Evolutionary conservation across 2,329 filamentous ascomycete genomes (phyloP).

Genomic region (Incumbomyces delicatus): DNA sequence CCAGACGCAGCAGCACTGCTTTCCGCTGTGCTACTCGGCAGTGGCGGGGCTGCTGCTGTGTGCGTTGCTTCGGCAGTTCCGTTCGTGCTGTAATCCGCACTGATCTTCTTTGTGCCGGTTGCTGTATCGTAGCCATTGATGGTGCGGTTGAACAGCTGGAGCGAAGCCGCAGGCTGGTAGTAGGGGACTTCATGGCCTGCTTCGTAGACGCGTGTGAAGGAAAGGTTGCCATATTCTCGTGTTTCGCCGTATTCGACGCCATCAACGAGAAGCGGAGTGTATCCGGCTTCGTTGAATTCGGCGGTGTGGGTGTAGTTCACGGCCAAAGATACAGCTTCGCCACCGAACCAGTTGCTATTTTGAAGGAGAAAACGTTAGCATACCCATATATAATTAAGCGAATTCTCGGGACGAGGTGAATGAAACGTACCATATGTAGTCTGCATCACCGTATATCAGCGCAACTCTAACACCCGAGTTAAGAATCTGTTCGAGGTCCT

Average conservation of each 20-base stretch:
- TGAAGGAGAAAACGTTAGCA: slow-evolving; percentile 16
- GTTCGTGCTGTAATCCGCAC: slow-evolving; percentile 28
- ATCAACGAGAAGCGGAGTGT: slow-evolving; percentile 62
- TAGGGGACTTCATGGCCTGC: slow-evolving; percentile 54
- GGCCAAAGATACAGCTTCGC: slow-evolving; percentile 59
- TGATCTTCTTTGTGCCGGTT: slow-evolving; percentile 35
- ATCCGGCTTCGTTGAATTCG: slow-evolving; percentile 58
- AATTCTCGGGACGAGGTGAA: neutral
- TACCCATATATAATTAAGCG: neutral
- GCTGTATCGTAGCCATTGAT: slow-evolving; percentile 47
- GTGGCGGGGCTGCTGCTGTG: slow-evolving; percentile 31
- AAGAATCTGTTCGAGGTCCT: slow-evolving; percentile 51
- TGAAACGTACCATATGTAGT: slow-evolving; percentile 30
- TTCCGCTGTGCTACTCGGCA: slow-evolving; percentile 20
- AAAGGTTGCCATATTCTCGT: slow-evolving; percentile 66
- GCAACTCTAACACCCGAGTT: slow-evolving; percentile 57
- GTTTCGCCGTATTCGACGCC: slow-evolving; percentile 59
- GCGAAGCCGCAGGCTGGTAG: slow-evolving; percentile 51
- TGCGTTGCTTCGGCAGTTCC: slow-evolving; percentile 36
- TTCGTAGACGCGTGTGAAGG: slow-evolving; percentile 57
- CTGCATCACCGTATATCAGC: slow-evolving; percentile 58
- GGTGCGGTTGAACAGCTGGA: slow-evolving; percentile 53
- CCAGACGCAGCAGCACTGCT: neutral
- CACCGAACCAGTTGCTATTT: slow-evolving; percentile 53
- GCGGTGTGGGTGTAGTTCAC: slow-evolving; percentile 43